Percentiles rank a stretch among this genome's conserved stretches.
Evolutionary conservation across 1,284 basidiomycete species (phyloP).

Genomic region (Rhodotorula sp.): DNA sequence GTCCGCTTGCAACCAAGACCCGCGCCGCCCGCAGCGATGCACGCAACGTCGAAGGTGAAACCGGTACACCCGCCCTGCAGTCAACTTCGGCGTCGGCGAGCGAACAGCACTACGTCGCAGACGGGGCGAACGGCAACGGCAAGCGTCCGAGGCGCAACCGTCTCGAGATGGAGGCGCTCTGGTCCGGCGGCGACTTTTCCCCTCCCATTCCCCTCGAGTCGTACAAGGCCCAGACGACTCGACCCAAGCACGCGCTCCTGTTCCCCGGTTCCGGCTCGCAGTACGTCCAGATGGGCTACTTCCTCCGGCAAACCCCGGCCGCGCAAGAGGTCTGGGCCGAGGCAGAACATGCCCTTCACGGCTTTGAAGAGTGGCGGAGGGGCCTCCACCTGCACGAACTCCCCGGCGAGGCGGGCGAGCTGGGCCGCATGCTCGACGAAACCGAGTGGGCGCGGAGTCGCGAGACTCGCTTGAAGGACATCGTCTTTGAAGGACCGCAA

Average conservation of each 20-base stretch:
- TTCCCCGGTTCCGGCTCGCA: constrained; percentile 47
- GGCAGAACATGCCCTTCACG: constrained; percentile 42
- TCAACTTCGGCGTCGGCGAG: background rate
- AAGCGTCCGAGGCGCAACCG: constrained; percentile 20
- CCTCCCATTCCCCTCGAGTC: constrained; percentile 36
- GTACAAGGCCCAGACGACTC: constrained; percentile 18
- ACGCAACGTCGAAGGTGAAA: background rate
- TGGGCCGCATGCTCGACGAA: constrained; percentile 34
- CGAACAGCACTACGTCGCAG: background rate
- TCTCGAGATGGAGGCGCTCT: constrained; percentile 36
- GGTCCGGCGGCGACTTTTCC: constrained; percentile 34
- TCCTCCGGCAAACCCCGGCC: constrained; percentile 29
- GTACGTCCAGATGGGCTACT: constrained; percentile 46
- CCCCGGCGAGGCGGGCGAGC: constrained; percentile 34
- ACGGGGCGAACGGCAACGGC: constrained; percentile 10
- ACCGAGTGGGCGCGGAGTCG: constrained; percentile 25
- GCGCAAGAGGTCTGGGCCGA: constrained; percentile 45
- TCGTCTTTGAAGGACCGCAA: constrained; percentile 41
- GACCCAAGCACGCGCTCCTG: constrained; percentile 40
- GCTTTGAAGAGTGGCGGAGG: constrained; percentile 40
- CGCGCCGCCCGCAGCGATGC: background rate
- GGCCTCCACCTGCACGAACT: constrained; percentile 35
- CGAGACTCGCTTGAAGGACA: constrained; percentile 32
- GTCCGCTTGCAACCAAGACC: background rate
- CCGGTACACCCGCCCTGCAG: background rate